phyloP scores from a whole-genome alignment of 106 monocot genomes.

The Amphibolis antarctica region DNA sequence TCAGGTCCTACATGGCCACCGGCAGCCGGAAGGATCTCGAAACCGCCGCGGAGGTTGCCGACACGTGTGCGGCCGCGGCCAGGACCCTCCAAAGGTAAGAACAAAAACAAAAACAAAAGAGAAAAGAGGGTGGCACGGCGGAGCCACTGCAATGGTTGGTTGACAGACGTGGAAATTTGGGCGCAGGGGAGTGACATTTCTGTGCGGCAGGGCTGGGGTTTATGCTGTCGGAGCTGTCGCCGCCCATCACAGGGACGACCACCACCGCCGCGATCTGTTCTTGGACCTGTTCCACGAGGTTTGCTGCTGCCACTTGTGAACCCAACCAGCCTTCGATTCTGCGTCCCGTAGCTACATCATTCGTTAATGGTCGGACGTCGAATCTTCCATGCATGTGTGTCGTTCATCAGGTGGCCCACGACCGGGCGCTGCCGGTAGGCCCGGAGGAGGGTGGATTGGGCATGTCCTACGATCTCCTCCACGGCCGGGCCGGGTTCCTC shows the following conservation, averaged over 20 bases:
- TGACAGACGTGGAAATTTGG: not conserved
- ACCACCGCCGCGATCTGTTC: conserved; percentile 4
- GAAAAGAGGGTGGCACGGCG: not conserved
- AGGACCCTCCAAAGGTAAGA: conserved; percentile 4
- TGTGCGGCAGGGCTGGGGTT: conserved; percentile 25
- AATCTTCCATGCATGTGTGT: not conserved
- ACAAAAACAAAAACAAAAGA: too few species aligned
- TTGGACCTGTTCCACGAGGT: conserved; percentile 24
- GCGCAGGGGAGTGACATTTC: conserved; percentile 26
- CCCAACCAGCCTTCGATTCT: not conserved
- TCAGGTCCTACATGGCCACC: conserved; percentile 11
- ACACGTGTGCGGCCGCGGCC: conserved; percentile 7
- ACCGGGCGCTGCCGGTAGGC: conserved; percentile 20
- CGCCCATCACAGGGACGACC: conserved; percentile 12
- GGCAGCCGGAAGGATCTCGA: conserved; percentile 1
- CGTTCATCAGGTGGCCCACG: conserved; percentile 17
- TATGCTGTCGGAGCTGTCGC: conserved; percentile 30
- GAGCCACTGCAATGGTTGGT: not conserved
- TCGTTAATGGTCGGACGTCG: too few species aligned
- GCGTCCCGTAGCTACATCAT: too few species aligned
- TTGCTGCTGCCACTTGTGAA: not conserved
- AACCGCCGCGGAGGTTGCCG: conserved; percentile 2
- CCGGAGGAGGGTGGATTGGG: conserved; percentile 36
- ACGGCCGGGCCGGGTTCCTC: conserved; percentile 31
- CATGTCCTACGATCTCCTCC: conserved; percentile 36